Evolutionary conservation across 768 basidiomycete species (phyloP), one percentile per base, ranked within the genome.

Genomic region (Tubosaeta sp.): DNA sequence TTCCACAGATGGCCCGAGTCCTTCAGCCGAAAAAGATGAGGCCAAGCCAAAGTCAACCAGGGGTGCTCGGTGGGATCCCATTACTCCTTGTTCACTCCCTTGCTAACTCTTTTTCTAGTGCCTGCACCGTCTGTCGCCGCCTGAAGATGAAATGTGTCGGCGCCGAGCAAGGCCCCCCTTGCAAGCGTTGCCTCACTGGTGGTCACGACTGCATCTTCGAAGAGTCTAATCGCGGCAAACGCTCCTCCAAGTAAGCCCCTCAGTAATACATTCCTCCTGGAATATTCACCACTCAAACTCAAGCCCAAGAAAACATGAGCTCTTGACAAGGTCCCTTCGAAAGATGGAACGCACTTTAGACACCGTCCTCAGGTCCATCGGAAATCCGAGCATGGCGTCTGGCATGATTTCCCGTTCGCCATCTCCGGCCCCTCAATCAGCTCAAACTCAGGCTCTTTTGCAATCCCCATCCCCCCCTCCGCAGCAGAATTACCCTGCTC

Each of bases 281-380:
- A 63, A 60, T 66, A 50, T 57, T 57, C 59, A 69, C 56, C 52
- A 50, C 59, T 71, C 53, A 67, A 55, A 56, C 57, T 43, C 48
- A 63, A 70, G 64, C 59, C 70, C 59, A 68, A 91, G 87, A 76
- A 92, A 92, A 76, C 86, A 91, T 59, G 90, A 92, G 62, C 74
- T 89, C 25, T 74, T 92, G 19, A 87, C 87, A 3, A 79, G 84
- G 56, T 91, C 89, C 4, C 73, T 95, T 46, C 81, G 85, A 50
- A 94, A 93, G 70, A 93, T 95, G 91, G 92, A 95, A 66, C 79
- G 83, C 34, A 94, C 91, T 1, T 77, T 95, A n/a, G 91, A 95
- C 69, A 92, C 90, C 13, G 92, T 97, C 32, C 76, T 97, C 17
- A 81, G 85, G 43, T 92, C 91, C 16, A 88, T 97, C 43, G 88